These are phyloP conservation scores for Populus tomentosa DNA, from an alignment of 441 rosid species.

Conservation along the genomic window DNA sequence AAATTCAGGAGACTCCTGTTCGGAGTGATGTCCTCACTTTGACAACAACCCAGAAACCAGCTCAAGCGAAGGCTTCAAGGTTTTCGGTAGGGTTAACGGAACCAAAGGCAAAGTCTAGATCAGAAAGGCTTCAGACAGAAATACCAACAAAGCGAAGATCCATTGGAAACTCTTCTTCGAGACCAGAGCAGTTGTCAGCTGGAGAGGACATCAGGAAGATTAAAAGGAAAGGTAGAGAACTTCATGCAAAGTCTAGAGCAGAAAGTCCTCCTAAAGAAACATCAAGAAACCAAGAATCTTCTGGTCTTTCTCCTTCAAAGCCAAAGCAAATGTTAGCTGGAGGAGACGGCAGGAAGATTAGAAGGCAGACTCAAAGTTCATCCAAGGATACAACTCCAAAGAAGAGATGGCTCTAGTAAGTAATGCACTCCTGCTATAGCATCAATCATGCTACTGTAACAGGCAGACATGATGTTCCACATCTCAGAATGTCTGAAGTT, in stretches of 20 bases:
- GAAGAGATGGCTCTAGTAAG: conserved; percentile 69
- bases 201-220: not conserved
- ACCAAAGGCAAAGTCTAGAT: not conserved
- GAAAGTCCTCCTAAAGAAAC: conserved; percentile 46
- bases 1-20: conserved; percentile 19
- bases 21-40: conserved; percentile 17
- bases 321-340: conserved; percentile 42
- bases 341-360: conserved; percentile 49
- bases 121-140: not conserved
- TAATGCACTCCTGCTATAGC: not conserved
- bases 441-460: not conserved
- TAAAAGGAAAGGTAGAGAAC: not conserved
- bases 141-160: not conserved
- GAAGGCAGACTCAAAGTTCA: conserved; percentile 38
- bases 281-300: conserved; percentile 38
- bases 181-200: not conserved
- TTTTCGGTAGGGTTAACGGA: conserved; percentile 18
- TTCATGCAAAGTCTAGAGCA: conserved; percentile 22
- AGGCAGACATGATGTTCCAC: not conserved
- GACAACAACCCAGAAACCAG: conserved; percentile 17
- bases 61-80: conserved; percentile 9
- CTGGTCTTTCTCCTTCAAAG: conserved; percentile 32
- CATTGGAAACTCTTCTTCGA: not conserved
- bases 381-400: conserved; percentile 34
- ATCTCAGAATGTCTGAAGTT: too few species aligned